Conservation (phyloP, 495 filamentous ascomycete genomes). For the Neohortaea acidophila region DNA sequence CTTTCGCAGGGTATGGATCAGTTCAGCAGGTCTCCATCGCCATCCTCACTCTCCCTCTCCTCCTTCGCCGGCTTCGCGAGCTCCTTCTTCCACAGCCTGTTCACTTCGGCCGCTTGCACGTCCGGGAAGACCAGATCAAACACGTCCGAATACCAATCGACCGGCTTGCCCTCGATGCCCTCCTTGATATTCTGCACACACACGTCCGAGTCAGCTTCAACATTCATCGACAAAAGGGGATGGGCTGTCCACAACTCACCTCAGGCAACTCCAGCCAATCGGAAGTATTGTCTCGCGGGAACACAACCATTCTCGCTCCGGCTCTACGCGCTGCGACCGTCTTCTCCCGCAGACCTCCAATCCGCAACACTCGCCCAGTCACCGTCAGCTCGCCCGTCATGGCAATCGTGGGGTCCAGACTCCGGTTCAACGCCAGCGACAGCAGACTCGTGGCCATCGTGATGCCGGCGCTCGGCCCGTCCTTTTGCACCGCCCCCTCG, state of each 20-base stretch:
- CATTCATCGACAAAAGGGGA: slow-evolving; percentile 3
- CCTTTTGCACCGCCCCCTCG: slow-evolving; percentile 91
- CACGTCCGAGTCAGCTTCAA: slow-evolving; percentile 26
- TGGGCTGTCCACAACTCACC: slow-evolving; percentile 38
- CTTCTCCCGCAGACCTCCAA: slow-evolving; percentile 94
- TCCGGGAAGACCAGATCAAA: slow-evolving; percentile 81
- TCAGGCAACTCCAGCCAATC: slow-evolving; percentile 98
- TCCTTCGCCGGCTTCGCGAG: slow-evolving; percentile 43
- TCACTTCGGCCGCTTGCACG: slow-evolving; percentile 57
- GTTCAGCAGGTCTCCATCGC: slow-evolving; percentile 28
- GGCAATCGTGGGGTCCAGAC: slow-evolving; percentile 72
- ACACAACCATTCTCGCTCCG: slow-evolving; percentile 87
- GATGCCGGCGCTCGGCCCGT: slow-evolving; percentile 86
- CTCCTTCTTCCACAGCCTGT: slow-evolving; percentile 57
- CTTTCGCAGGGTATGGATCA: too few relatives aligned
- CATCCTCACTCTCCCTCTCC: slow-evolving; percentile 29
- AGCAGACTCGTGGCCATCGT: slow-evolving; percentile 93
- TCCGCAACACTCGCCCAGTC: slow-evolving; percentile 91
- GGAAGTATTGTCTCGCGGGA: slow-evolving; percentile 82
- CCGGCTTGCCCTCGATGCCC: slow-evolving; percentile 77
- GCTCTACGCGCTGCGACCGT: slow-evolving; percentile 92
- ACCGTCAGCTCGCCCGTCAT: slow-evolving; percentile 99
- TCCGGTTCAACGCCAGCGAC: slow-evolving; percentile 61
- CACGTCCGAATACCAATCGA: slow-evolving; percentile 86
- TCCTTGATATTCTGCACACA: slow-evolving; percentile 79